Base-by-base conservation (phyloP, 2,329 filamentous ascomycete species). In the Chaetomiaceae sp. region DNA sequence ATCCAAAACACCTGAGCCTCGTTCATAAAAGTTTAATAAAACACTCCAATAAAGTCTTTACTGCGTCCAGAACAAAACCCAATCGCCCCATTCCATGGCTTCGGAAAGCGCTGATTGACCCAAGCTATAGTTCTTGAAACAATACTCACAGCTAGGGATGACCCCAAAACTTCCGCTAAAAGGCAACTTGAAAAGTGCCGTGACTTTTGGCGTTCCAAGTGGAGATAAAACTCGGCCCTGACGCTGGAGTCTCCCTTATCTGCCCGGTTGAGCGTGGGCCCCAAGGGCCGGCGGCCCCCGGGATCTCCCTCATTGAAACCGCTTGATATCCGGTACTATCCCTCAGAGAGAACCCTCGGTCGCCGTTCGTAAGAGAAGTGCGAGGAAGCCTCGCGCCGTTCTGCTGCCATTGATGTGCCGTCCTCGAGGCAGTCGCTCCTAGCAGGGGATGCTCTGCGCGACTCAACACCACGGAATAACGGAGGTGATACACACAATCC, bases 261-360 rank as follows among this genome's bases (percentile, higher is more conserved):
- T 14, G 11, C 16, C 29, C 21, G 16, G 13, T 16, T 9, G 21
- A 21, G 32, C 1, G 27, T 11, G 20, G 16, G 46, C 7, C 36
- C 36, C 4, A 16, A 6, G 18, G 36, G 18, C n/a, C 8, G 6
- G n/a, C 25, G 40, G 13, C 38, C 21, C n/a, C 29, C 47, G 14
- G 38, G 48, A 37, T 50, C 48, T 4, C 11, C 48, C 30, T 36
- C 21, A 14, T 20, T 25, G 21, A 40, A 36, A 42, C 45, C 51
- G 21, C 46, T 10, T 54, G 51, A 54, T 54, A 32, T 30, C 5
- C 45, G n/a, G 21, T 21, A 20, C 18, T 5, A 10, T 16, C 36
- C 29, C 20, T 13, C 16, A 25, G 25, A 18, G 20, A n/a, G 16
- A 52, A 36, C 27, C 33, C 42, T 13, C 8, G 34, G 47, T 52